phyloP scores from a whole-genome alignment of 2,329 filamentous ascomycete species.

The Colletotrichum melonis region DNA sequence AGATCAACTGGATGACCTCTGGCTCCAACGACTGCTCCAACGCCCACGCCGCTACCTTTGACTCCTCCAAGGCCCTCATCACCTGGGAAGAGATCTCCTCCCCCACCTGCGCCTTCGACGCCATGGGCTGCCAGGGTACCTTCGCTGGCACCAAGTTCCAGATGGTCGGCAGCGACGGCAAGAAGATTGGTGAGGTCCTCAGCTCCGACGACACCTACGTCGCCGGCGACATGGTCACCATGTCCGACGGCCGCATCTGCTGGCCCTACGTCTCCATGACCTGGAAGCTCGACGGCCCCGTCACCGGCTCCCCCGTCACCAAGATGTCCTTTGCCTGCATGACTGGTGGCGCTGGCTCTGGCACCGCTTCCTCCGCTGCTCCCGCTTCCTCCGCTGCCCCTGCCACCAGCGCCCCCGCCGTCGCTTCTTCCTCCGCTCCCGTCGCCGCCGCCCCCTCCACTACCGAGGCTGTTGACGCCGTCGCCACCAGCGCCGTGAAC shows the following conservation, averaged over 20 bases:
- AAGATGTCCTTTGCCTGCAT: constrained; percentile 67
- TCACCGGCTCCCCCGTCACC: constrained; percentile 43
- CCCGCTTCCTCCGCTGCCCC: constrained; percentile 25
- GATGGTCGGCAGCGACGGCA: constrained; percentile 62
- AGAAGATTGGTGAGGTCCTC: constrained; percentile 62
- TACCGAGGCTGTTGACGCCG: constrained; percentile 13
- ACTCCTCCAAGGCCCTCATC: constrained; percentile 62
- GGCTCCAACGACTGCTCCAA: constrained; percentile 65
- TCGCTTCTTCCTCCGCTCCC: not conserved
- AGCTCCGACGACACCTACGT: constrained; percentile 66
- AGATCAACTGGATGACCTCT: constrained; percentile 69
- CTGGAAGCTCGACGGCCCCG: constrained; percentile 55
- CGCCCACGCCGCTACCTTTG: constrained; percentile 67
- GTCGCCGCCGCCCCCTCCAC: not conserved
- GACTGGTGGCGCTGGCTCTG: constrained; percentile 48
- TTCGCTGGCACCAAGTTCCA: constrained; percentile 71
- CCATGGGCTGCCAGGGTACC: constrained; percentile 69
- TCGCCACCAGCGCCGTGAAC: not conserved
- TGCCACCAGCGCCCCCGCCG: constrained; percentile 2
- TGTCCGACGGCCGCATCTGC: constrained; percentile 68
- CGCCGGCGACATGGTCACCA: constrained; percentile 71
- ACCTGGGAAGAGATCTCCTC: constrained; percentile 71
- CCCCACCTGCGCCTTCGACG: constrained; percentile 65
- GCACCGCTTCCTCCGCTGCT: constrained; percentile 47
- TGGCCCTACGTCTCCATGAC: constrained; percentile 70